Base-by-base conservation (phyloP, 2,329 filamentous ascomycete species). In the Colletotrichum abscissum region DNA sequence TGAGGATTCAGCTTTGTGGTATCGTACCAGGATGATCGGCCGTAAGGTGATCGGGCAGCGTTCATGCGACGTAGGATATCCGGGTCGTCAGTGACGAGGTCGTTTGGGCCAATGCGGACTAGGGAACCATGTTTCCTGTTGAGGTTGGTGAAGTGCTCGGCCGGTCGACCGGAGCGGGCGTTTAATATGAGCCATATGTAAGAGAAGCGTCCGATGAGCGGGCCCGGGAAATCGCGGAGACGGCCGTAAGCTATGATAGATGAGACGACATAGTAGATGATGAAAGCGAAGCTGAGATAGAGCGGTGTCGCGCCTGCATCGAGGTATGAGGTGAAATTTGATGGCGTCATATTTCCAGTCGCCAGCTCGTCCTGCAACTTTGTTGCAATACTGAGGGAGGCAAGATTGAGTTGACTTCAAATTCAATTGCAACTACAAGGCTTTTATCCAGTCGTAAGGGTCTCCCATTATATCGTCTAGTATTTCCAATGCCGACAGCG, bases 221-320 rank as follows among this genome's bases (percentile, higher is more conserved):
- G 72, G 14, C 72, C 72, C 1, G 72, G 72, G 55, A 74, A 72
- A 6, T 28, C 33, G 3, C 72, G 57, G 12, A 74, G 72, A 1
- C 49, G 72, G 30, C 70, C 78, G 77, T 84, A 86, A 22, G 80
- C 76, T 6, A 67, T 66, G 42, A 75, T 74, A 4, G 75, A 78
- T 7, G 79, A 77, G n/a, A 74, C 6, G 2, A 63, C 35, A 1
- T 74, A 74, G 58, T 73, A 74, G 58, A 76, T 57, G 75, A 77
- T 11, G 14, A 63, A 46, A 7, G 35, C 52, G 4, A 26, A 22
- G 56, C 42, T 30, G 38, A 59, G 62, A 68, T 74, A 66, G 5
- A 58, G 11, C 3, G 19, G 63, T 16, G 63, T 38, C 16, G 49
- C 28, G 26, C 30, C 60, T 11, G 19, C 52, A n/a, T 8, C 2